These are phyloP conservation scores for Mycosphaerella arachidis DNA, from an alignment of 2,329 filamentous ascomycete genomes.

Conservation along the genomic window DNA sequence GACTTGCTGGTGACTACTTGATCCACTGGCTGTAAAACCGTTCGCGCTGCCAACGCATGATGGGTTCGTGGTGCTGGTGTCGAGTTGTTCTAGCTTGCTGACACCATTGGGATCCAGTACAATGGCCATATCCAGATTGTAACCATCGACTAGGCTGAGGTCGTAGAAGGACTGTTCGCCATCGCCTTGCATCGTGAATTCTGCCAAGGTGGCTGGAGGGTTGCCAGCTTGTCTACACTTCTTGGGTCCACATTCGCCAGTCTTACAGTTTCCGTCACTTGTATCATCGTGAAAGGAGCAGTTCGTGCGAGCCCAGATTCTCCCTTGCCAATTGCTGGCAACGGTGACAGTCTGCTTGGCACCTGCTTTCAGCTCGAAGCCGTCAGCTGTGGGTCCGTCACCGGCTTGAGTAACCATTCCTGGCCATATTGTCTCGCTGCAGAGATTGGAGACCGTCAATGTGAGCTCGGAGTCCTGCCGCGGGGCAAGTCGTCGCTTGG, in stretches of 20 bases:
- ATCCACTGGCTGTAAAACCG: slow-evolving; percentile 46
- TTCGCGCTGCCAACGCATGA: slow-evolving; percentile 70
- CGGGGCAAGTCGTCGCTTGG: slow-evolving; percentile 26
- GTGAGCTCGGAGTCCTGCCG: slow-evolving; percentile 39
- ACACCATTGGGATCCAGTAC: slow-evolving; percentile 52
- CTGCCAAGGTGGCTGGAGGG: slow-evolving; percentile 70
- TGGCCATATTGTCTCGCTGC: slow-evolving; percentile 68
- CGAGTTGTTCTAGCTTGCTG: slow-evolving; percentile 57
- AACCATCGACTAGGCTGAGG: slow-evolving; percentile 78
- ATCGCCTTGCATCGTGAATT: slow-evolving; percentile 71
- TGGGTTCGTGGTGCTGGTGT: slow-evolving; percentile 71
- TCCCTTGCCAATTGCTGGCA: slow-evolving; percentile 70
- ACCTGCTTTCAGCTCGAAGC: slow-evolving; percentile 60
- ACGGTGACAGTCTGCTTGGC: slow-evolving; percentile 60
- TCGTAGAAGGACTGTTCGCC: slow-evolving; percentile 72
- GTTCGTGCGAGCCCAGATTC: slow-evolving; percentile 79
- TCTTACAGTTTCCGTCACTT: slow-evolving; percentile 55
- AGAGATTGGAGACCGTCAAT: slow-evolving; percentile 67
- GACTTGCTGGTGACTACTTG: slow-evolving; percentile 49
- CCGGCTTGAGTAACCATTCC: slow-evolving; percentile 70
- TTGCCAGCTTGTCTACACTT: slow-evolving; percentile 60
- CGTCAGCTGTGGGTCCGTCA: slow-evolving; percentile 60
- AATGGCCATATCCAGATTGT: slow-evolving; percentile 69
- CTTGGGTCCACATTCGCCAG: slow-evolving; percentile 70
- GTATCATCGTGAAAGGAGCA: slow-evolving; percentile 69